Evolutionary conservation across 345 rosid genomes (phyloP).

Genomic region (Passiflora organensis): DNA sequence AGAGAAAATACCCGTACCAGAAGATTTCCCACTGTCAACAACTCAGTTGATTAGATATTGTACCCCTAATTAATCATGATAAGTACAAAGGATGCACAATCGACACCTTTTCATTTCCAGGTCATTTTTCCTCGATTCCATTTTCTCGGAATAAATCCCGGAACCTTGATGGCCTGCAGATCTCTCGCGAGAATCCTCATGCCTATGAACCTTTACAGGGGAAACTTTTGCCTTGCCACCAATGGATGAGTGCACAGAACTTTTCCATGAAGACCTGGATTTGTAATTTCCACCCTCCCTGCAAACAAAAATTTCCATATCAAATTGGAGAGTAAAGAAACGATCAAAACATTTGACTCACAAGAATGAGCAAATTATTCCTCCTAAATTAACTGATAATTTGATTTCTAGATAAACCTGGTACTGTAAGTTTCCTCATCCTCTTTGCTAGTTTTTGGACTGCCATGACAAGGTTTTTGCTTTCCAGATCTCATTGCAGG

Average conservation of each 20-base stretch:
- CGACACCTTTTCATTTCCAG: slow-evolving; percentile 47
- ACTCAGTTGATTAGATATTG: background rate
- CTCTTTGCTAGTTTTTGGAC: slow-evolving; percentile 29
- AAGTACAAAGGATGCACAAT: background rate
- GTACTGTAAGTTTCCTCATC: slow-evolving; percentile 21
- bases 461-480: slow-evolving; percentile 21
- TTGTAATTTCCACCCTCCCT: slow-evolving; percentile 35
- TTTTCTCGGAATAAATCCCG: slow-evolving; percentile 16
- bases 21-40: slow-evolving; percentile 48
- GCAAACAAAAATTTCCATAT: slow-evolving; percentile 8
- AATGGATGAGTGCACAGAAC: slow-evolving; percentile 30
- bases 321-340: background rate
- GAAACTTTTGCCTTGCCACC: slow-evolving; percentile 31
- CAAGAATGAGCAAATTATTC: slow-evolving; percentile 10
- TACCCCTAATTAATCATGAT: slow-evolving; percentile 4
- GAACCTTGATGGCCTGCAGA: slow-evolving; percentile 11
- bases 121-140: slow-evolving; percentile 32
- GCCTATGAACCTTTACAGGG: slow-evolving; percentile 22
- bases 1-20: slow-evolving; percentile 27
- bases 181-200: slow-evolving; percentile 27
- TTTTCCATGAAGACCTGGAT: slow-evolving; percentile 27
- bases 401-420: slow-evolving; percentile 23
- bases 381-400: background rate
- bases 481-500: slow-evolving; percentile 31
- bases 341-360: slow-evolving; percentile 5